Percentiles rank a stretch among this genome's conserved stretches.
These are phyloP conservation scores for Pseudozyma flocculosa DNA, from an alignment of 1,284 basidiomycete genomes.

Conservation along the genomic window DNA sequence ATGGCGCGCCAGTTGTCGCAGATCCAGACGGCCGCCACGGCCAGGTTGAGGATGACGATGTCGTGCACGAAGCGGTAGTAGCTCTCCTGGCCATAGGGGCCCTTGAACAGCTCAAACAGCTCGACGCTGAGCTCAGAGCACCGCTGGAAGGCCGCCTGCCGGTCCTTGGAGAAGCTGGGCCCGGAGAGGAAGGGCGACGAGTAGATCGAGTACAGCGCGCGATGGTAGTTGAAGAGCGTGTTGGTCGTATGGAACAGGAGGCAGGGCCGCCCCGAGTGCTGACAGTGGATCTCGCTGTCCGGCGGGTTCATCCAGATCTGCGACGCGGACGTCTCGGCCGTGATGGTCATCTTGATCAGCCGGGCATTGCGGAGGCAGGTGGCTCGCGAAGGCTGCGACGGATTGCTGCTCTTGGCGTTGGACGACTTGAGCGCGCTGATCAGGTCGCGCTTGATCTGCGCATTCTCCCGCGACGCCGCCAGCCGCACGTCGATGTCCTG, in stretches of 20 bases:
- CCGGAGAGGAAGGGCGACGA: slow-evolving; percentile 25
- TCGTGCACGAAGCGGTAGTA: slow-evolving; percentile 40
- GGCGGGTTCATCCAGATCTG: slow-evolving; percentile 32
- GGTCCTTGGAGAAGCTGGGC: slow-evolving; percentile 19
- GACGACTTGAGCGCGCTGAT: slow-evolving; percentile 31
- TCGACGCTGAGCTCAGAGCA: slow-evolving; percentile 36
- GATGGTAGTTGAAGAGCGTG: slow-evolving; percentile 39
- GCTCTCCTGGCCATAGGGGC: slow-evolving; percentile 26
- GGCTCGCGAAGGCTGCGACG: slow-evolving; percentile 26
- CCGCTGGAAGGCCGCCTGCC: slow-evolving; percentile 29
- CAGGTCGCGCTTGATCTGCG: slow-evolving; percentile 38
- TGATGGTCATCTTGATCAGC: slow-evolving; percentile 39
- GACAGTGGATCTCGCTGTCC: slow-evolving; percentile 33
- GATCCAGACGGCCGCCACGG: slow-evolving; percentile 35
- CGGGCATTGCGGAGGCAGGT: slow-evolving; percentile 36
- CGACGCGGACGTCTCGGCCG: slow-evolving; percentile 24
- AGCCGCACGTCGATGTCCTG: slow-evolving; percentile 37
- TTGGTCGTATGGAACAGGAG: slow-evolving; percentile 38
- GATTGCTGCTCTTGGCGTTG: slow-evolving; percentile 20
- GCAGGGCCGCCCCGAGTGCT: slow-evolving; percentile 33
- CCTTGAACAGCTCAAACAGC: slow-evolving; percentile 35
- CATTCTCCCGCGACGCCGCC: slow-evolving; percentile 37
- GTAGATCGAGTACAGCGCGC: slow-evolving; percentile 39
- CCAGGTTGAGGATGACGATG: slow-evolving; percentile 40
- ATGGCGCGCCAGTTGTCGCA: slow-evolving; percentile 41